Conservation (phyloP, 148 eudicot genomes). For the Rhododendron ovatum region DNA sequence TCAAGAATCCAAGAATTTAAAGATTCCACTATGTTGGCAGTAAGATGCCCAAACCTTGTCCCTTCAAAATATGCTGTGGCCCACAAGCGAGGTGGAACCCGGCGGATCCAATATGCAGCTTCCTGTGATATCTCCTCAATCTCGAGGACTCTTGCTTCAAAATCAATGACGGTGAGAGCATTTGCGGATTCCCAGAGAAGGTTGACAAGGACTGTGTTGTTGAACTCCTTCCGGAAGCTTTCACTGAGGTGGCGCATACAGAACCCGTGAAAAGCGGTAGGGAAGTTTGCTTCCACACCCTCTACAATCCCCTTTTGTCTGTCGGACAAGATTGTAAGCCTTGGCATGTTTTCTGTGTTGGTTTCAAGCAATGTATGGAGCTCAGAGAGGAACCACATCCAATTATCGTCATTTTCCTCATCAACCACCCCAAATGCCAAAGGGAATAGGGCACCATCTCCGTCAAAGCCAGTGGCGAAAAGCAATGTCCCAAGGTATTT, state of each 20-base stretch:
- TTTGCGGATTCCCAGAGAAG: slow-evolving; percentile 62
- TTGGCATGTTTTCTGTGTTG: slow-evolving; percentile 70
- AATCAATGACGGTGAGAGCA: slow-evolving; percentile 47
- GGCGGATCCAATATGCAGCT: slow-evolving; percentile 59
- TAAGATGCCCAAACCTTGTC: slow-evolving; percentile 47
- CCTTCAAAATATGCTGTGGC: slow-evolving; percentile 66
- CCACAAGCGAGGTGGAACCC: slow-evolving; percentile 58
- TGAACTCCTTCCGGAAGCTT: slow-evolving; percentile 58
- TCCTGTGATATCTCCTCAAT: slow-evolving; percentile 60
- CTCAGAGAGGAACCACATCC: slow-evolving; percentile 91
- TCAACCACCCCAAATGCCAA: slow-evolving; percentile 76
- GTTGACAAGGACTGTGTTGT: slow-evolving; percentile 50
- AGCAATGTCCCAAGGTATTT: slow-evolving; percentile 66
- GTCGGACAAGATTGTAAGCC: slow-evolving; percentile 63
- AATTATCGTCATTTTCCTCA: slow-evolving; percentile 65
- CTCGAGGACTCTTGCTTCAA: slow-evolving; percentile 49
- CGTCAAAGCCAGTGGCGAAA: slow-evolving; percentile 66
- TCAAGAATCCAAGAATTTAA: slow-evolving; percentile 53
- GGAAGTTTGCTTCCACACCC: slow-evolving; percentile 60
- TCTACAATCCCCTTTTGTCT: slow-evolving; percentile 54
- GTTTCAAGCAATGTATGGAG: slow-evolving; percentile 53
- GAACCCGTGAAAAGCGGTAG: slow-evolving; percentile 69
- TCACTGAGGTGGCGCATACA: slow-evolving; percentile 67
- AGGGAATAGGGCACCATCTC: slow-evolving; percentile 62
- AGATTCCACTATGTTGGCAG: slow-evolving; percentile 46